These are phyloP conservation scores for Leccinum incarnatum DNA, from an alignment of 768 basidiomycete species.

Conservation along the genomic window DNA sequence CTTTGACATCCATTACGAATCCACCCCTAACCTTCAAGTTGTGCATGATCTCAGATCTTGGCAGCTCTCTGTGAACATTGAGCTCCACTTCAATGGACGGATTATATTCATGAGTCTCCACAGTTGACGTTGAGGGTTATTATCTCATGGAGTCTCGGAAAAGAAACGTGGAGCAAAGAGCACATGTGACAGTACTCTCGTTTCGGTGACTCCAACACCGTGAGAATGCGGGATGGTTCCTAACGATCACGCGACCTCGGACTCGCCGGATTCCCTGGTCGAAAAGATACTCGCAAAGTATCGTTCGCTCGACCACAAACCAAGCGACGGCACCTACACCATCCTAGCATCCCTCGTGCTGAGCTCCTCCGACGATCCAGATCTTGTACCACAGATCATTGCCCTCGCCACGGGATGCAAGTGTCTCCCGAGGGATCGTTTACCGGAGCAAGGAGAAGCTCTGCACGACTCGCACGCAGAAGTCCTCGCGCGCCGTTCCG, in stretches of 20 bases:
- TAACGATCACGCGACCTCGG: not conserved
- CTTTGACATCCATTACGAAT: not conserved
- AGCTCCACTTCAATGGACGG: not conserved
- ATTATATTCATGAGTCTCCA: not conserved
- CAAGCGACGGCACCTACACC: conserved; percentile 58
- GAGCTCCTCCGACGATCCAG: conserved; percentile 27
- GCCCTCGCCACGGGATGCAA: conserved; percentile 83
- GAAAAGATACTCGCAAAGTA: conserved; percentile 43
- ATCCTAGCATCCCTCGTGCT: conserved; percentile 59
- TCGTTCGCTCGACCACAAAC: conserved; percentile 44
- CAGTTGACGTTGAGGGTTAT: not conserved
- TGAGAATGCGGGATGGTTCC: conserved; percentile 5
- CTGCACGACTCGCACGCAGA: conserved; percentile 93
- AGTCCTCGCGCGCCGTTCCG: conserved; percentile 80
- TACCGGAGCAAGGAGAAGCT: conserved; percentile 70
- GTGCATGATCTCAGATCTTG: not conserved
- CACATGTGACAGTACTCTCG: not conserved
- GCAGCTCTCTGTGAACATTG: not conserved
- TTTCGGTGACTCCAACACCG: not conserved
- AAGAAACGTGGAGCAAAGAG: too few relatives aligned
- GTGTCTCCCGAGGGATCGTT: conserved; percentile 63
- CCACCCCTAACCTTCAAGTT: not conserved
- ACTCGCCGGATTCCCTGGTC: conserved; percentile 32
- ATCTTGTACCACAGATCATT: conserved; percentile 47
- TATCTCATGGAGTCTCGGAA: too few relatives aligned